phyloP scores from a whole-genome alignment of 73 alveolate species.

The Paramecium octaurelia region DNA sequence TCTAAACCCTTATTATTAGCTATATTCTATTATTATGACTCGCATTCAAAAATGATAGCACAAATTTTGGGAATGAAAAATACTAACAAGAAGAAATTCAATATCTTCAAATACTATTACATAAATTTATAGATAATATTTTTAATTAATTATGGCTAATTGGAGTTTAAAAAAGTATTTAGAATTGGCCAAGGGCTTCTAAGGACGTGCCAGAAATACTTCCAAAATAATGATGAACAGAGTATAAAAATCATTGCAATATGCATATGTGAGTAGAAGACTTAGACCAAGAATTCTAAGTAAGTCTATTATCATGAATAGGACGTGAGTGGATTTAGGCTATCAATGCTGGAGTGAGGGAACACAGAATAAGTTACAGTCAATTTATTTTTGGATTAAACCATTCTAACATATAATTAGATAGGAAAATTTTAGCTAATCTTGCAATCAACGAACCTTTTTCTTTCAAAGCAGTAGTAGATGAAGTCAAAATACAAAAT shows the following conservation, averaged over 20 bases:
- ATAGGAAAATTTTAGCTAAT: constrained; percentile 79
- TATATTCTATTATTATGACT: not conserved
- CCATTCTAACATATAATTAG: constrained; percentile 73
- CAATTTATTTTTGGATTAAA: constrained; percentile 74
- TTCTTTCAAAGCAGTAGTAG: constrained; percentile 81
- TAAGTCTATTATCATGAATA: constrained; percentile 24
- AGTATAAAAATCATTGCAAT: constrained; percentile 71
- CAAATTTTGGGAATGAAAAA: not conserved
- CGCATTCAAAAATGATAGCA: not conserved
- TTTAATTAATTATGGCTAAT: constrained; percentile 52
- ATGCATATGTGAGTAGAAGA: constrained; percentile 77
- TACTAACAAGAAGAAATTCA: not conserved
- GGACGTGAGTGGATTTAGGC: constrained; percentile 76
- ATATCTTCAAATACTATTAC: not conserved
- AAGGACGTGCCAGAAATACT: constrained; percentile 74
- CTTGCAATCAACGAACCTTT: constrained; percentile 80
- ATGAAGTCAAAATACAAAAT: constrained; percentile 71
- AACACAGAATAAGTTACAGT: constrained; percentile 75
- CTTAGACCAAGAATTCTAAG: constrained; percentile 71
- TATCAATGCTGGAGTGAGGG: constrained; percentile 82
- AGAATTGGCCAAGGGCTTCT: constrained; percentile 81
- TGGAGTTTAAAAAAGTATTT: constrained; percentile 54
- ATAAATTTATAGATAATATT: not conserved
- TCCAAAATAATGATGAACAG: constrained; percentile 70
- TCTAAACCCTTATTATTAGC: not conserved